Evolutionary conservation across 805 yeast genomes (phyloP).

Genomic region (Saturnispora gosingensis): DNA sequence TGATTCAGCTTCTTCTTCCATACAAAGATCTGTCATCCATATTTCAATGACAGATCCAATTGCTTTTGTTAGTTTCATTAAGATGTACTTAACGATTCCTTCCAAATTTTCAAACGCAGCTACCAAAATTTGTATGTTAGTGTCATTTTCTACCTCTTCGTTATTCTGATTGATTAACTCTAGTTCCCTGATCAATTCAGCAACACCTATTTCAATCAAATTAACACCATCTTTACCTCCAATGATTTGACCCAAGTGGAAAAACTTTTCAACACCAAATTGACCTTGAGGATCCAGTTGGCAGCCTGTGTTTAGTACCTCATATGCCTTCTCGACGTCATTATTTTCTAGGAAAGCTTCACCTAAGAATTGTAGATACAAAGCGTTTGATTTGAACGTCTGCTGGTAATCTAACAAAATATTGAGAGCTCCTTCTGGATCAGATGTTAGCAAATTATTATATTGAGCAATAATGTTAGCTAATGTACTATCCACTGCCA

Average conservation of each 20-base stretch:
- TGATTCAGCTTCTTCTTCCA: constrained; percentile 82
- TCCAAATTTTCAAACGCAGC: constrained; percentile 22
- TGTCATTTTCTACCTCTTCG: constrained; percentile 10
- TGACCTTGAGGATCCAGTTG: constrained; percentile 59
- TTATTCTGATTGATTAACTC: constrained; percentile 4
- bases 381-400: constrained; percentile 34
- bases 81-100: constrained; percentile 29
- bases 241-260: constrained; percentile 82
- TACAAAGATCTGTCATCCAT: constrained; percentile 97
- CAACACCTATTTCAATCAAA: constrained; percentile 54
- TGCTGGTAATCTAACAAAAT: constrained; percentile 32
- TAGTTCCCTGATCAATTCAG: constrained; percentile 35
- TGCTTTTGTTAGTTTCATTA: constrained; percentile 63
- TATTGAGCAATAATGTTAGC: constrained; percentile 6
- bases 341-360: constrained; percentile 76
- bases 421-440: constrained; percentile 46
- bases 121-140: constrained; percentile 19
- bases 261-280: constrained; percentile 69
- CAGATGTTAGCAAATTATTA: constrained; percentile 31
- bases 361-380: constrained; percentile 49
- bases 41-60: constrained; percentile 81
- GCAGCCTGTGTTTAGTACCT: constrained; percentile 49
- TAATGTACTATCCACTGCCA: constrained; percentile 4
- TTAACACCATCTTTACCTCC: constrained; percentile 73
- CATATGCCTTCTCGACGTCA: constrained; percentile 69